Percentiles rank a stretch among this genome's conserved stretches.
These are phyloP conservation scores for Ganoderma sp. DNA, from an alignment of 1,284 basidiomycete genomes.

Conservation along the genomic window DNA sequence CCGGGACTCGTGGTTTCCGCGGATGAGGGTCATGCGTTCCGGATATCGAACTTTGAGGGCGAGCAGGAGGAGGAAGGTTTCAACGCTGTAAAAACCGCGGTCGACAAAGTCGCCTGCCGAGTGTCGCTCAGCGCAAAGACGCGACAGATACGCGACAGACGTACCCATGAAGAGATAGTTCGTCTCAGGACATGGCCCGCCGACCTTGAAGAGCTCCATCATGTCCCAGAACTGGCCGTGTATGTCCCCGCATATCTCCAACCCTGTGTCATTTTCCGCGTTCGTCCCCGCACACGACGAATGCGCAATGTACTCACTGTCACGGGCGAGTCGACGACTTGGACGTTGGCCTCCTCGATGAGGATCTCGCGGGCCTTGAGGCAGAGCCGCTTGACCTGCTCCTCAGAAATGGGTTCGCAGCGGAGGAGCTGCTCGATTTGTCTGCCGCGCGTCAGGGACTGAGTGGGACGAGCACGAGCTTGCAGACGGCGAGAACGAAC, in stretches of 20 bases:
- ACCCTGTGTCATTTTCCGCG: slow-evolving; percentile 23
- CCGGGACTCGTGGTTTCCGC: slow-evolving; percentile 98
- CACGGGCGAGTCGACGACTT: slow-evolving; percentile 94
- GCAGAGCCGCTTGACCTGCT: slow-evolving; percentile 92
- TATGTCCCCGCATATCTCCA: slow-evolving; percentile 96
- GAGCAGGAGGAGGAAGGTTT: slow-evolving; percentile 94
- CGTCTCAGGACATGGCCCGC: slow-evolving; percentile 93
- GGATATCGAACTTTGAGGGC: slow-evolving; percentile 98
- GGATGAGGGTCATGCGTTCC: slow-evolving; percentile 95
- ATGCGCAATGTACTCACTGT: slow-evolving; percentile 64
- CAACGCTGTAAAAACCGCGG: slow-evolving; percentile 96
- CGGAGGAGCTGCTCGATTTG: slow-evolving; percentile 90
- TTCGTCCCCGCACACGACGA: slow-evolving; percentile 16
- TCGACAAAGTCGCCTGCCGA: slow-evolving; percentile 90
- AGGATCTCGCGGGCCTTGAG: slow-evolving; percentile 95
- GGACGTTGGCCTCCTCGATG: slow-evolving; percentile 97
- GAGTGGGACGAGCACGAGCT: slow-evolving; percentile 12
- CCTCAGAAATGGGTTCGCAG: slow-evolving; percentile 93
- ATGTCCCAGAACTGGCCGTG: slow-evolving; percentile 99
- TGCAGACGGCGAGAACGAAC: slow-evolving; percentile 24
- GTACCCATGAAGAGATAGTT: slow-evolving; percentile 99
- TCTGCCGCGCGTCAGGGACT: slow-evolving; percentile 43
- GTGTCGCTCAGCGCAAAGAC: neutral
- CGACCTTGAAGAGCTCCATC: slow-evolving; percentile 95
- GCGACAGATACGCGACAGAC: slow-evolving; percentile 36